These are phyloP conservation scores for Insectozyma bohioensis DNA, from an alignment of 1,139 yeast species.

Conservation along the genomic window DNA sequence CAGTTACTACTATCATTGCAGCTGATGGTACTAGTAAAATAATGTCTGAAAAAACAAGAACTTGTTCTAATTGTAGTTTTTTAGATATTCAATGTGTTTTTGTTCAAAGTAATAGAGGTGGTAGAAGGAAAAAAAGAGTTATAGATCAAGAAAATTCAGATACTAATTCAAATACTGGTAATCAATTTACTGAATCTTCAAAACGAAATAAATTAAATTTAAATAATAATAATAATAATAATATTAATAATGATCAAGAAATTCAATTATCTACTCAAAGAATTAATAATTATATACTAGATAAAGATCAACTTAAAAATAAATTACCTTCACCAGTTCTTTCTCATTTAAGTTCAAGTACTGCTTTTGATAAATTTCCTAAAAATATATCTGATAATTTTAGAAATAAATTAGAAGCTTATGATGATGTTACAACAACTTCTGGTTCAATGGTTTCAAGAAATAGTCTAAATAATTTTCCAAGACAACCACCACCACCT, in stretches of 20 bases:
- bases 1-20: constrained; percentile 22
- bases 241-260: neutral
- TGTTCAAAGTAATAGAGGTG: constrained; percentile 61
- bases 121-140: constrained; percentile 43
- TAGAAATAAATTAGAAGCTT: neutral
- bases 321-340: constrained; percentile 9
- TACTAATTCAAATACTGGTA: constrained; percentile 1
- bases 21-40: constrained; percentile 18
- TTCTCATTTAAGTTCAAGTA: neutral
- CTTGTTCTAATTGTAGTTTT: constrained; percentile 53
- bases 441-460: constrained; percentile 3
- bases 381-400: neutral
- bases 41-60: constrained; percentile 18
- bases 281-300: constrained; percentile 11
- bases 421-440: constrained; percentile 1
- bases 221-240: neutral
- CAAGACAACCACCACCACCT: constrained; percentile 8
- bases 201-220: constrained; percentile 1
- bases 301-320: constrained; percentile 4
- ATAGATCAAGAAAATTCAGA: neutral
- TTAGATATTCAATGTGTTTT: constrained; percentile 54
- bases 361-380: neutral
- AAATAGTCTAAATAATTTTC: constrained; percentile 4
- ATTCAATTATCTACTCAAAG: constrained; percentile 9
- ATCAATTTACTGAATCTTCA: constrained; percentile 1